These are phyloP conservation scores for Trichocladium uniseriatum DNA, from an alignment of 495 filamentous ascomycete genomes.

Conservation along the genomic window DNA sequence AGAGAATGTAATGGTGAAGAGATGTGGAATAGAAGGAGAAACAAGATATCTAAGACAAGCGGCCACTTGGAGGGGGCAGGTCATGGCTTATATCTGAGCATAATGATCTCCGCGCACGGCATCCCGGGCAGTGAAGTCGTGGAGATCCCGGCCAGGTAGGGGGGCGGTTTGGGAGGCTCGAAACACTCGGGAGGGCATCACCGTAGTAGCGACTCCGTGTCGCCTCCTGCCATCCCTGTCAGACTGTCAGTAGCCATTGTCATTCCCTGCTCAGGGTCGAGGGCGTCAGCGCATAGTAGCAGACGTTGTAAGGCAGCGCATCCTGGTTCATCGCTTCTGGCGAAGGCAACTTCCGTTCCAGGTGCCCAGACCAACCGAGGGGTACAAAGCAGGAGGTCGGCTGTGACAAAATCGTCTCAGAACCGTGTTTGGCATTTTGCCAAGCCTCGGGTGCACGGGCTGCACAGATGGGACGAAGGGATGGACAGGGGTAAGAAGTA, in stretches of 20 bases:
- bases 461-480: slow-evolving; percentile 9
- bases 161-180: slow-evolving; percentile 23
- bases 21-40: slow-evolving; percentile 18
- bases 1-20: slow-evolving; percentile 16
- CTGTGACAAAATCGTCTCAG: slow-evolving; percentile 43
- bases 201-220: slow-evolving; percentile 13
- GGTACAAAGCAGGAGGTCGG: slow-evolving; percentile 27
- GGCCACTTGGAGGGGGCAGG: slow-evolving; percentile 10
- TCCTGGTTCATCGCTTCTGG: slow-evolving; percentile 1
- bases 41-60: slow-evolving; percentile 21
- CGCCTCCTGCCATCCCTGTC: background rate
- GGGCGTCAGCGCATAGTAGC: slow-evolving; percentile 9
- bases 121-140: slow-evolving; percentile 2
- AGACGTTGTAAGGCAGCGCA: background rate
- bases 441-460: slow-evolving; percentile 16
- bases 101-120: slow-evolving; percentile 29
- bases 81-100: slow-evolving; percentile 44
- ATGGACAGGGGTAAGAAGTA: too few relatives aligned
- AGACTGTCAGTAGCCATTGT: background rate
- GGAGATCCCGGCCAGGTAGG: slow-evolving; percentile 9
- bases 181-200: slow-evolving; percentile 34
- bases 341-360: slow-evolving; percentile 9
- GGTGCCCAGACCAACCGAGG: slow-evolving; percentile 20
- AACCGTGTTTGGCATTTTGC: slow-evolving; percentile 37
- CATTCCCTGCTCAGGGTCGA: slow-evolving; percentile 7